Evolutionary conservation across 257 asterid species (phyloP), one percentile per base, ranked within the genome.

Genomic region (Henckelia pumila): DNA sequence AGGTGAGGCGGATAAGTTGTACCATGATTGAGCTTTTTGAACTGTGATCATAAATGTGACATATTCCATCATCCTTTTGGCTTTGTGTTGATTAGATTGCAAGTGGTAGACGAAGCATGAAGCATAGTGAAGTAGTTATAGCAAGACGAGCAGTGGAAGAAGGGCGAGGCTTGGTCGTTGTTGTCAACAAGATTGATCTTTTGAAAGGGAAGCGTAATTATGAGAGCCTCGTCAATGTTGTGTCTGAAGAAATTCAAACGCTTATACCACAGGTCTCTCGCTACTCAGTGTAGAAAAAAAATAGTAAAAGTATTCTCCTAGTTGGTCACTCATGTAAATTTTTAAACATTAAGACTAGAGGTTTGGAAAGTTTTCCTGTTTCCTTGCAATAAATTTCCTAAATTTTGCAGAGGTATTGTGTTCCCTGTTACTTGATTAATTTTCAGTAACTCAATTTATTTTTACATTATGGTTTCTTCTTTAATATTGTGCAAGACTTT

Each of bases 81-180:
- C 50, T 66, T 66, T 61, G n/a, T 69, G 64, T n/a, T 63, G 40
- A 71, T 58, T 83, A 92, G 97, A 88, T 93, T 71, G 82, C 83
- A 67, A 84, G 69, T 73, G 84, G 81, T 66, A 81, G 77, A 75
- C 81, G 95, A 78, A 88, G 95, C 85, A 76, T 93, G 95, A 93
- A 85, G 75, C 99, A 93, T 64, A 88, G 89, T 77, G 97, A 93
- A 88, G 99, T 93, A 63, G 97, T 83, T 60, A 90, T 93, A 77
- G 97, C 99, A 44, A 80, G 99, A 79, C 95, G 91, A 72, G 92
- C 99, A 5, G 87, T 93, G 55, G 97, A 88, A 69, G 99, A 93
- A 88, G 99, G 97, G 63, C 83, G 97, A 22, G 88, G 97, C 62
- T 77, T 93, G 82, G 97, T 93, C 32, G 83, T 93, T 53, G 85